A percentile compares a stretch with the other conserved stretches of the same genome.
Conservation (phyloP, 768 basidiomycete species). For the Mycena maculata region DNA sequence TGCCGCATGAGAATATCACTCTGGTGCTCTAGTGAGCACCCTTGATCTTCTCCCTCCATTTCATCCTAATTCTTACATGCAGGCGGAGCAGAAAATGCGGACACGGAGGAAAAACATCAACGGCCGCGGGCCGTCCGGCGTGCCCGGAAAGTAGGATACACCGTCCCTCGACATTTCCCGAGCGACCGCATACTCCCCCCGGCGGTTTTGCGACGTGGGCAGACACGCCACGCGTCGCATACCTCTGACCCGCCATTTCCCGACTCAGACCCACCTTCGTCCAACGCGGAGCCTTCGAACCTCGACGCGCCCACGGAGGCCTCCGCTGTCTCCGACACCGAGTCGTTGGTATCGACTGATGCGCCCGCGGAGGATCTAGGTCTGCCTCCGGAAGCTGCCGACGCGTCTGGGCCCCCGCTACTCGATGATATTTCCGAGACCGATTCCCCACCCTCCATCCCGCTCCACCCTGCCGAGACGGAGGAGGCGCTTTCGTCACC, state of each 20-base stretch:
- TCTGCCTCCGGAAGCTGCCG: not conserved
- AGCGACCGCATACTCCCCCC: not conserved
- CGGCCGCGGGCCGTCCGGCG: slow-evolving; percentile 7
- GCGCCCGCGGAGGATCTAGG: slow-evolving; percentile 11
- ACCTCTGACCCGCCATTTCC: slow-evolving; percentile 23
- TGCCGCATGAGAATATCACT: slow-evolving; percentile 60
- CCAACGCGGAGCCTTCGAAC: not conserved
- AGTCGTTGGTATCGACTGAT: not conserved
- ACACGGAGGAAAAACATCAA: slow-evolving; percentile 9
- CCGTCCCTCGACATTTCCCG: slow-evolving; percentile 9
- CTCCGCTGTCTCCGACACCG: not conserved
- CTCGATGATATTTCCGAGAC: slow-evolving; percentile 31
- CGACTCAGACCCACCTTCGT: slow-evolving; percentile 26
- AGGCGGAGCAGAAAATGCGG: slow-evolving; percentile 12
- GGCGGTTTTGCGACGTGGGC: slow-evolving; percentile 17
- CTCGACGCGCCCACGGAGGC: slow-evolving; percentile 23
- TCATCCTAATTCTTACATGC: not conserved
- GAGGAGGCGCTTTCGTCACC: not conserved
- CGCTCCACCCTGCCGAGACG: not conserved
- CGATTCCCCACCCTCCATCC: slow-evolving; percentile 19
- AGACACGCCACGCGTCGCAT: slow-evolving; percentile 31
- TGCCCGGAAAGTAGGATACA: slow-evolving; percentile 4
- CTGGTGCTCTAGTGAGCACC: slow-evolving; percentile 61
- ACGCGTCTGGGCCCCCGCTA: slow-evolving; percentile 7
- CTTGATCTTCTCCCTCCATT: not conserved